Base-by-base conservation (phyloP, 768 basidiomycete genomes). In the Tylopilus sp. region DNA sequence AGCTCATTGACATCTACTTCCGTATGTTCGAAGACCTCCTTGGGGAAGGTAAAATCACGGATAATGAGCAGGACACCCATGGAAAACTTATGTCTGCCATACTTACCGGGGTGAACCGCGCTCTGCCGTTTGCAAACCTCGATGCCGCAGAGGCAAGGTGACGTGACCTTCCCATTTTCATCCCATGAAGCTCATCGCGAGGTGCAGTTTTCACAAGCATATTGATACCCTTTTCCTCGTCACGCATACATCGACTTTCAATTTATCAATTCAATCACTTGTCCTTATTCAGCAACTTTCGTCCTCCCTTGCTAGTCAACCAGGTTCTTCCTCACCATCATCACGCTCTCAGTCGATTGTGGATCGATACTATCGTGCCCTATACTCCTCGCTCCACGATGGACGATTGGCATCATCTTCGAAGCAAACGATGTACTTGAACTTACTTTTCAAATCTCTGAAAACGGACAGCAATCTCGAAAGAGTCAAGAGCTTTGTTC, bases 361-460 rank as follows among this genome's bases (percentile, higher is more conserved):
- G 4, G 79, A 86, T 56, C 74, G 88, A 17, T 91, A 84, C 64
- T 90, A 86, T 70, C 85, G 92, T 36, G 83, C 91, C 0, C 73
- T 99, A 0, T 99, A 98, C 59, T 81, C 85, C n/a, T 93, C 92
- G 3, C 73, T 99, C 5, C 81, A 87, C 44, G 95, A 99, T 60
- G 71, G 75, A 1, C 84, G 95, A 13, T 78, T 99, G 2, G 77
- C 85, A 3, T 75, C 78, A 2, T 92, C 92, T 12, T 88, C 86
- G 2, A 98, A 98, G 64, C 94, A 98, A 66, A 93, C 94, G 6
- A 89, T 98, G 85, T 98, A 95, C 68, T 79, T 99, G 50, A 98
- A 98, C 64, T 71, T 99, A 17, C 68, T 98, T 18, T 95, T 95
- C 80, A 94, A 91, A 60, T 86, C 89, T 2, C 70, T 97, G 57